phyloP scores from a whole-genome alignment of 208 protist species.

The Trypanosoma boissoni region DNA sequence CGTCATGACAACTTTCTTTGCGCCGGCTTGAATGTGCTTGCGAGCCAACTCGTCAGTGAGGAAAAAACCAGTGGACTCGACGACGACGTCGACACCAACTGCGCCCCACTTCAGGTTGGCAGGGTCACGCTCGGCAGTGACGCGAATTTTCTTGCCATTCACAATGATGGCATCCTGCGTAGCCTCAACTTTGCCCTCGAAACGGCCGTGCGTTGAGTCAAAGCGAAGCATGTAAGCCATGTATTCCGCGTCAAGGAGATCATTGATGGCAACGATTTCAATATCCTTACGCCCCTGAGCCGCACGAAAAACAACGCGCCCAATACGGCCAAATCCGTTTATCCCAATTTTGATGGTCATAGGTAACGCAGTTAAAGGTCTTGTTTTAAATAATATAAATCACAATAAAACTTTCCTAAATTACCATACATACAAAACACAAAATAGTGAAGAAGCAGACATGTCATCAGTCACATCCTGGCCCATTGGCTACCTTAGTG shows the following conservation, averaged over 20 bases:
- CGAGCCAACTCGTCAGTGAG: conserved; percentile 44
- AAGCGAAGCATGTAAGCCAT: conserved; percentile 94
- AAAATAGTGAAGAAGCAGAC: too few species aligned
- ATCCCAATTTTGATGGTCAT: conserved; percentile 80
- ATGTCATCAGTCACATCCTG: too few species aligned
- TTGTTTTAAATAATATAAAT: too few species aligned
- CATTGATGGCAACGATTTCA: conserved; percentile 93
- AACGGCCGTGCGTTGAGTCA: conserved; percentile 94
- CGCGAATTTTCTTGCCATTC: conserved; percentile 46
- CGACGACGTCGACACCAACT: conserved; percentile 90
- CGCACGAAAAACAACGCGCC: conserved; percentile 91
- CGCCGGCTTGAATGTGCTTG: conserved; percentile 91
- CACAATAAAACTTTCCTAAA: too few species aligned
- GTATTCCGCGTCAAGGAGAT: conserved; percentile 93
- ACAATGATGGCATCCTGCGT: conserved; percentile 33
- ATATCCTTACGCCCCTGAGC: conserved; percentile 54
- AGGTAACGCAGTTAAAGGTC: background rate
- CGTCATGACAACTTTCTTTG: conserved; percentile 98
- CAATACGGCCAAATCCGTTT: conserved; percentile 97
- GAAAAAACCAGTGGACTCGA: conserved; percentile 98
- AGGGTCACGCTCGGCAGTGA: conserved; percentile 70
- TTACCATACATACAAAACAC: too few species aligned
- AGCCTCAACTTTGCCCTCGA: conserved; percentile 52
- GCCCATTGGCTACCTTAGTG: too few species aligned
- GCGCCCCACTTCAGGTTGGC: conserved; percentile 90